Base-by-base conservation (phyloP, 2,329 filamentous ascomycete species). In the Penicillium sp. region DNA sequence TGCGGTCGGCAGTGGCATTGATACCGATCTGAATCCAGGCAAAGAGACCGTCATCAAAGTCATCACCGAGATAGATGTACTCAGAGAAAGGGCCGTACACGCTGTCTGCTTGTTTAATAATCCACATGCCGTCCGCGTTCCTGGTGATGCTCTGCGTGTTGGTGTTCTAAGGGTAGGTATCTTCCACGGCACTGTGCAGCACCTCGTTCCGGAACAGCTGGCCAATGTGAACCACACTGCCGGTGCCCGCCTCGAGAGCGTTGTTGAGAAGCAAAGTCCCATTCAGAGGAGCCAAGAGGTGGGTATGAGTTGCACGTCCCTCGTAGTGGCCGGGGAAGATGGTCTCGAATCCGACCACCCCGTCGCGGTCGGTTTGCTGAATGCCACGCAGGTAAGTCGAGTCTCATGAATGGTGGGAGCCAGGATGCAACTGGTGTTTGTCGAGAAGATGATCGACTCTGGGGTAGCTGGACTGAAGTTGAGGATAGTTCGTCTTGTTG, bases 71-170 rank as follows among this genome's bases (percentile, higher is more conserved):
- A 55, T 82, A 80, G 43, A 82, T 75, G 60, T 83, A 85, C 67
- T 85, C 80, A 11, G 83, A 75, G 67, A 85, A 79, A 0, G 83
- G 83, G 58, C 83, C 81, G 55, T 80, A 81, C 40, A 77, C 73
- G 5, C 73, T 75, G 50, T 75, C 76, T 10, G 79, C 76, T 64
- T 78, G 74, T 59, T 69, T 62, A 16, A 77, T 69, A 62, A 78
- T 77, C 63, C 64, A 66, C 64, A 61, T 66, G 60, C 83, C 81
- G 1, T 79, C 74, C 3, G 73, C 74, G 59, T 83, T 83, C 47
- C 68, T 69, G 9, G 75, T 80, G 27, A 77, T 50, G 2, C 33
- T 55, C 41, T 72, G 68, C 0, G 65, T 70, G 60, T 73, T 73
- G 40, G 58, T 66, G 57, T 43, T 69, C 54, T 73, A 73, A 1